Evolutionary conservation across 352 stramenopile genomes (phyloP), one percentile per base, ranked within the genome.

Genomic region (Globisporangium emineosum): DNA sequence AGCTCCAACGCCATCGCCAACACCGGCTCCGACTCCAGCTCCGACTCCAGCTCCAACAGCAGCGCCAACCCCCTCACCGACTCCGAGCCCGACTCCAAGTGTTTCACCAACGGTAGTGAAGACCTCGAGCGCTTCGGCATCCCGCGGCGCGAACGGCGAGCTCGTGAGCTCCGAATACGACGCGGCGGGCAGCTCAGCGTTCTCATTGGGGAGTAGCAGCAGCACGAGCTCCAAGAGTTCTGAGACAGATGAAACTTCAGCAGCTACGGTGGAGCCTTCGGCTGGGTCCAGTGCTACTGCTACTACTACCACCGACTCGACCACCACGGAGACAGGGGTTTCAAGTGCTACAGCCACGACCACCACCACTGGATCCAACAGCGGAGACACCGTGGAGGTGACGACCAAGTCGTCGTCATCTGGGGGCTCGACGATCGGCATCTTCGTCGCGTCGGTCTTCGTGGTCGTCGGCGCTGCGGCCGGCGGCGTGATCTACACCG

Each of bases 331-430:
- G 15, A n/a, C 37, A n/a, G 37, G 37, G 15, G 37, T 43, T 19
- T 43, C 37, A 5, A 43, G 37, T 5, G 40, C 37, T 2, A 29
- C 64, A 13, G 33, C 25, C 17, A 60, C 63, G 17, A 72, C 64
- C 21, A 69, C 63, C 7, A 68, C 69, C 4, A 68, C 54, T 1
- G 51, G 37, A 25, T 64, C 69, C 8, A 55, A 17, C 32, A 70
- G 19, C 29, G 67, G 49, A 10, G 61, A 47, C 55, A 67, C 64
- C 1, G 61, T 81, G 32, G 54, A 78, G 49, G 74, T 79, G 61
- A 87, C 73, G 65, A 87, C 77, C 33, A 62, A 87, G 70, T 83
- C 78, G n/a, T 77, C 69, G 6, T 43, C 60, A 27, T 37, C 51
- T 29, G 61, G 61, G 10, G 57, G 64, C 6, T n/a, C 37, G 19